Percentiles rank a stretch among this genome's conserved stretches.
These are phyloP conservation scores for Albatrellus ellisii DNA, from an alignment of 768 basidiomycete species.

Conservation along the genomic window DNA sequence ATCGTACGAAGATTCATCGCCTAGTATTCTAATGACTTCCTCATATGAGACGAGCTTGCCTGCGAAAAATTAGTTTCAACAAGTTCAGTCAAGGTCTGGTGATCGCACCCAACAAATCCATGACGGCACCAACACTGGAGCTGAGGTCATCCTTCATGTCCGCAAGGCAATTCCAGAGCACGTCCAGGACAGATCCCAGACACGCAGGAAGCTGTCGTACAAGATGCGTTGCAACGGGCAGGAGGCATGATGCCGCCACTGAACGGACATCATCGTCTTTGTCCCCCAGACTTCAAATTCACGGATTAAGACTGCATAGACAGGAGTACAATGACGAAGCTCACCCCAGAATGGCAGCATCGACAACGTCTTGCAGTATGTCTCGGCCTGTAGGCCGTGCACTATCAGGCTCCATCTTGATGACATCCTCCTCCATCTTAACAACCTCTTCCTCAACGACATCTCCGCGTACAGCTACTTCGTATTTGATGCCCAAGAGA, in stretches of 20 bases:
- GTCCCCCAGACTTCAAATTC: slow-evolving; percentile 59
- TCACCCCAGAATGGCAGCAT: slow-evolving; percentile 85
- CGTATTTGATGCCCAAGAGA: slow-evolving; percentile 91
- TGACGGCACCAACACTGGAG: slow-evolving; percentile 92
- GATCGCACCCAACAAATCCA: slow-evolving; percentile 99
- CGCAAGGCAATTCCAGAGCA: slow-evolving; percentile 82
- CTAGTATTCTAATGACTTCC: slow-evolving; percentile 66
- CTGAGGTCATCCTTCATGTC: slow-evolving; percentile 96
- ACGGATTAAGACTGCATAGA: slow-evolving; percentile 3
- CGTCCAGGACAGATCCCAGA: slow-evolving; percentile 60
- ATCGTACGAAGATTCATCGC: slow-evolving; percentile 57
- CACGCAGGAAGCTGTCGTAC: slow-evolving; percentile 64
- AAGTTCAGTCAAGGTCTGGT: neutral
- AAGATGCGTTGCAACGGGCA: slow-evolving; percentile 76
- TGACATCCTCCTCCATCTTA: slow-evolving; percentile 12
- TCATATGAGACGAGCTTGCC: slow-evolving; percentile 75
- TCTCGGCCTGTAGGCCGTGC: slow-evolving; percentile 26
- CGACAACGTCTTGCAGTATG: slow-evolving; percentile 72
- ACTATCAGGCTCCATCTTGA: neutral
- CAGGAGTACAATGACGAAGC: slow-evolving; percentile 14
- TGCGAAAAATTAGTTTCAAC: no score
- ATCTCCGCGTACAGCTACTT: slow-evolving; percentile 87
- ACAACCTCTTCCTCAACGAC: slow-evolving; percentile 38
- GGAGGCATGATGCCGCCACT: slow-evolving; percentile 83
- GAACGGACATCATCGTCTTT: slow-evolving; percentile 93